Base-by-base conservation (phyloP, 192 early-diverging fungal genomes). In the Dispira simplex region DNA sequence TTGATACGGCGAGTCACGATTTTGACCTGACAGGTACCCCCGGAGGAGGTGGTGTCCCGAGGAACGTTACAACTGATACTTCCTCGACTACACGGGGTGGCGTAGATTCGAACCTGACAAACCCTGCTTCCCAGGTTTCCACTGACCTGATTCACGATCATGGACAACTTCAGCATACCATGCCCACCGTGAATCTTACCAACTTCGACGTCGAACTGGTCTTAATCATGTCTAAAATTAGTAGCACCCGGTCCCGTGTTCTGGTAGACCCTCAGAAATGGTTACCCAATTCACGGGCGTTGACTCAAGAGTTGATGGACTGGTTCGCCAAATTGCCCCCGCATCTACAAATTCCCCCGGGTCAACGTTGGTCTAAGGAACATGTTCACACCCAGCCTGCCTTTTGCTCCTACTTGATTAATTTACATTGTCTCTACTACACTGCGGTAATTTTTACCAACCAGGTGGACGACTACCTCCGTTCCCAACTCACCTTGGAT, bases 281-380 rank as follows among this genome's bases (percentile, higher is more conserved):
- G 54, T 21, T 56, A 21, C 23, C 28, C 25, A 26, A 12, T 13
- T 21, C 54, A 2, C 3, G 25, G 16, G 25, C 14, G 20, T 21
- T 56, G 18, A 56, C 54, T 9, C 54, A 56, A 28, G 54, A 56
- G 23, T 28, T 56, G 25, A 26, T 56, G 54, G 54, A 56, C 3
- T 56, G 54, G 54, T 56, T 56, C 54, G 21, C 54, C 20, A 56
- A 56, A 26, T 9, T 56, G 1, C 54, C 54, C 54, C 54, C 54
- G 25, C 54, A 56, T 25, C 23, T 56, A 26, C 54, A 56, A 25
- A 56, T 56, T 28, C 54, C 54, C 13, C 54, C 54, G 25, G 54
- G 54, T 25, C 54, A 56, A 25, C 54, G 54, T 3, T 56, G 54
- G 54, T 56, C 54, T 28, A 28, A 56, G 25, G 3, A 21, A 21